phyloP scores from a whole-genome alignment of 2,329 filamentous ascomycete genomes.

The Cercospora nicotianae region DNA sequence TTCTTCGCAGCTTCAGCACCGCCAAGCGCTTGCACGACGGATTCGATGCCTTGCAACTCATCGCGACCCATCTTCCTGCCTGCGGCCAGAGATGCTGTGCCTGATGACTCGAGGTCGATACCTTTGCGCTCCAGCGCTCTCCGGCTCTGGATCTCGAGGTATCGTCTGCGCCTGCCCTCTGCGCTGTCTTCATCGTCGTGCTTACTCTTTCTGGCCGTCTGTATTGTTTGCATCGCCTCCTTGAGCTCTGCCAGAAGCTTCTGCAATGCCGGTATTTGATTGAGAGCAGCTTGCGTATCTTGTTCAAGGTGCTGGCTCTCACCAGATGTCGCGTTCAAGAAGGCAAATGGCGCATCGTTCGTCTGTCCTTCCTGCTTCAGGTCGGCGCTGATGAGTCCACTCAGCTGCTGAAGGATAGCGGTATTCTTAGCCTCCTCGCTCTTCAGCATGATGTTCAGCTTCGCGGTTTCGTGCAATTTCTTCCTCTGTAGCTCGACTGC shows the following conservation, averaged over 20 bases:
- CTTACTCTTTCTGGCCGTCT: constrained; percentile 37
- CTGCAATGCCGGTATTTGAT: constrained; percentile 78
- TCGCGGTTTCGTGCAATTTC: constrained; percentile 75
- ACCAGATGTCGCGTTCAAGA: constrained; percentile 53
- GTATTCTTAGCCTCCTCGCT: constrained; percentile 72
- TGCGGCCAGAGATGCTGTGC: constrained; percentile 28
- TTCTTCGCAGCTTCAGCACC: constrained; percentile 24
- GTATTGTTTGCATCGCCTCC: constrained; percentile 31
- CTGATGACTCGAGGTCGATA: constrained; percentile 53
- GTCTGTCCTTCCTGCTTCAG: constrained; percentile 15
- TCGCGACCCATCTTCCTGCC: constrained; percentile 35
- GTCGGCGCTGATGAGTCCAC: constrained; percentile 52
- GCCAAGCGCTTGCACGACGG: constrained; percentile 38
- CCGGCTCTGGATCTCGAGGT: constrained; percentile 77
- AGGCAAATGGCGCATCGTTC: constrained; percentile 50
- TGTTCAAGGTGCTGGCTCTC: constrained; percentile 61
- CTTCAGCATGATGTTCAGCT: constrained; percentile 68
- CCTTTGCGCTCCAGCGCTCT: constrained; percentile 74
- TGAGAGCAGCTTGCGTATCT: constrained; percentile 74
- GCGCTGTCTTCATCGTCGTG: constrained; percentile 45
- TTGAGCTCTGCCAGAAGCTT: constrained; percentile 64
- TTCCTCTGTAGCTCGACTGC: constrained; percentile 70
- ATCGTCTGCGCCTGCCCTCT: constrained; percentile 71
- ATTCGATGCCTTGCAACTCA: constrained; percentile 42
- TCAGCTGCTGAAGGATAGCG: constrained; percentile 65